Percentiles rank a stretch among this genome's conserved stretches.
Conservation (phyloP, 306 rosid species). For the Rosa lucieae region DNA sequence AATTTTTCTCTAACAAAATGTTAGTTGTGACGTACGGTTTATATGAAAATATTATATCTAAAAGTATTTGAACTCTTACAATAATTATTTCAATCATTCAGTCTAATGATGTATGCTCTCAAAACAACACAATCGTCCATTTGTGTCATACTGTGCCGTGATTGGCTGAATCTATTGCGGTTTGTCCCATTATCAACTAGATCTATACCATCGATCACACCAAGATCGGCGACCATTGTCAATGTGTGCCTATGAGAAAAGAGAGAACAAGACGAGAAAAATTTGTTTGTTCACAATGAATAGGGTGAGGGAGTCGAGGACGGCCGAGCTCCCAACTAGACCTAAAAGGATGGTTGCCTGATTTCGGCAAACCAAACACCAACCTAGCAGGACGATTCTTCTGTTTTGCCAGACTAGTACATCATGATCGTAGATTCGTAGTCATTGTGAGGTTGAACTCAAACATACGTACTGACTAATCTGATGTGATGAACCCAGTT, state of each 20-base stretch:
- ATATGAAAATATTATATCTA: too few species aligned
- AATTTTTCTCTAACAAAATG: too few species aligned
- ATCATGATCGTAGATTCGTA: not conserved
- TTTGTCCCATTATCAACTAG: not conserved
- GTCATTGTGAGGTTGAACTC: not conserved
- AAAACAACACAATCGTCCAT: not conserved
- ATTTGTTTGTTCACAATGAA: not conserved
- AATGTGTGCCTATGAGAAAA: not conserved
- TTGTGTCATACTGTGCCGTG: not conserved
- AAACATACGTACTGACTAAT: not conserved
- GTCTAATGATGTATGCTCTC: not conserved
- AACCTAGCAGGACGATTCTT: not conserved
- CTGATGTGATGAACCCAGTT: not conserved
- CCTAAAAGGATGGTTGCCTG: not conserved
- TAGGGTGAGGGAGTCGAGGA: not conserved
- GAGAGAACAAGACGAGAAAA: not conserved
- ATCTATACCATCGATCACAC: not conserved
- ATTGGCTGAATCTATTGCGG: too few species aligned
- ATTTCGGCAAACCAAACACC: not conserved
- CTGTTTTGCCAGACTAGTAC: not conserved
- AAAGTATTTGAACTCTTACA: too few species aligned
- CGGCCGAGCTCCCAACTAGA: not conserved
- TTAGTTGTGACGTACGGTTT: not conserved
- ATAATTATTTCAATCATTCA: too few species aligned
- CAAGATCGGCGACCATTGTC: not conserved